Evolutionary conservation across 1,284 basidiomycete genomes (phyloP).

Genomic region (Exobasidium rhododendri): DNA sequence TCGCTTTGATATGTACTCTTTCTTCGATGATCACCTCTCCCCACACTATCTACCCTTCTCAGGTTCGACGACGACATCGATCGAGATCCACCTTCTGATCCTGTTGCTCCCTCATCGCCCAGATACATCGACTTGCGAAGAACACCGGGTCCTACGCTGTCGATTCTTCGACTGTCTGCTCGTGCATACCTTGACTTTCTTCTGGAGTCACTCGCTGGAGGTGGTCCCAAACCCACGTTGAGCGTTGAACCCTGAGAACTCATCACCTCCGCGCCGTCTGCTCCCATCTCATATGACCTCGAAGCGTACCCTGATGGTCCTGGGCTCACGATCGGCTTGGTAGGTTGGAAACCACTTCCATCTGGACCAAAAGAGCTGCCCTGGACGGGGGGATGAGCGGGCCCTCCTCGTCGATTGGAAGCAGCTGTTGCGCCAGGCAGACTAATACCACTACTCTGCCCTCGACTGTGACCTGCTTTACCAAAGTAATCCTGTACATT

Average conservation of each 20-base stretch:
- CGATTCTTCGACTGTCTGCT: slow-evolving; percentile 9
- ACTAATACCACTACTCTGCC: slow-evolving; percentile 5
- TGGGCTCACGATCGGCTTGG: neutral
- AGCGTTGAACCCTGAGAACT: neutral
- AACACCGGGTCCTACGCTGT: slow-evolving; percentile 19
- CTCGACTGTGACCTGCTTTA: slow-evolving; percentile 12
- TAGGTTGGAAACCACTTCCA: slow-evolving; percentile 10
- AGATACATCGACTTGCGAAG: slow-evolving; percentile 19
- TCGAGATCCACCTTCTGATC: neutral
- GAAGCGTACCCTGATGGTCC: neutral
- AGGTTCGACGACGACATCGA: neutral
- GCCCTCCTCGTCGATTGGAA: slow-evolving; percentile 1
- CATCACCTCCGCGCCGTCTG: neutral
- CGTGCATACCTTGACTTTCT: slow-evolving; percentile 18
- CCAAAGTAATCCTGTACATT: slow-evolving; percentile 10
- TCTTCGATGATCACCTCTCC: slow-evolving; percentile 14
- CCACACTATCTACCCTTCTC: slow-evolving; percentile 17
- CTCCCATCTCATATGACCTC: neutral
- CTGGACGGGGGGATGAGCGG: neutral
- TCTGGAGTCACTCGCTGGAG: slow-evolving; percentile 15
- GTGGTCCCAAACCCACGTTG: slow-evolving; percentile 14
- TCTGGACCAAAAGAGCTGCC: slow-evolving; percentile 9
- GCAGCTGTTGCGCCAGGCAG: slow-evolving; percentile 12
- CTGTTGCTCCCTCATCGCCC: neutral
- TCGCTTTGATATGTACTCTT: slow-evolving; percentile 9